These are phyloP conservation scores for Suhomyces canberraensis DNA, from an alignment of 805 yeast species.

Conservation along the genomic window DNA sequence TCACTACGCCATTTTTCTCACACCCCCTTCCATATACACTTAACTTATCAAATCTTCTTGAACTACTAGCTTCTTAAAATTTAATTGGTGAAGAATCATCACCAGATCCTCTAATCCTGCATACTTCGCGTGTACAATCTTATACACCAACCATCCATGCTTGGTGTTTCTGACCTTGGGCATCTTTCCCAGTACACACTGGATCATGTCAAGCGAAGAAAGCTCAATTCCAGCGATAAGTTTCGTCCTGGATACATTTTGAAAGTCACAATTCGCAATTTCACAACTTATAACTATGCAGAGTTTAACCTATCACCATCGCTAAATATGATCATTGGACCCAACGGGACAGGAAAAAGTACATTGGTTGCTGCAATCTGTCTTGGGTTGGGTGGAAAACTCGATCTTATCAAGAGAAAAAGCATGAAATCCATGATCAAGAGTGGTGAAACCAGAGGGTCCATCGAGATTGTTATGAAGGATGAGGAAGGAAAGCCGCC, in stretches of 20 bases:
- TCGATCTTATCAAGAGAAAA: slow-evolving; percentile 69
- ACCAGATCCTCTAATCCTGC: too few relatives aligned
- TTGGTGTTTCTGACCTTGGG: slow-evolving; percentile 3
- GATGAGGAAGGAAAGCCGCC: slow-evolving; percentile 31
- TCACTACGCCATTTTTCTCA: too few relatives aligned
- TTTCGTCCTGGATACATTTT: slow-evolving; percentile 47
- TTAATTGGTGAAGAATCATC: too few relatives aligned
- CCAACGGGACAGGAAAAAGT: slow-evolving; percentile 94
- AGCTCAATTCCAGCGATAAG: not conserved
- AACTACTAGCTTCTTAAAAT: too few relatives aligned
- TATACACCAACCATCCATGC: too few relatives aligned
- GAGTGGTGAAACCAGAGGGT: slow-evolving; percentile 49
- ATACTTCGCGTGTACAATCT: too few relatives aligned
- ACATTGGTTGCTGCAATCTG: slow-evolving; percentile 92
- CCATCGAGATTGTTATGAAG: slow-evolving; percentile 51
- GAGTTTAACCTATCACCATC: slow-evolving; percentile 79
- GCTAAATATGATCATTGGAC: slow-evolving; percentile 90
- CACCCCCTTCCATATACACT: too few relatives aligned
- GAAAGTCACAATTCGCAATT: slow-evolving; percentile 53
- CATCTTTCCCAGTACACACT: slow-evolving; percentile 4
- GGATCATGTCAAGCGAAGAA: slow-evolving; percentile 6
- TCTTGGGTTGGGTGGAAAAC: slow-evolving; percentile 79
- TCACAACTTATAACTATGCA: slow-evolving; percentile 65
- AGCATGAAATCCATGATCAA: slow-evolving; percentile 68
- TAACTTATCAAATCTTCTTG: too few relatives aligned